phyloP scores from a whole-genome alignment of 106 monocot genomes.

The Dendrobium officinale region DNA sequence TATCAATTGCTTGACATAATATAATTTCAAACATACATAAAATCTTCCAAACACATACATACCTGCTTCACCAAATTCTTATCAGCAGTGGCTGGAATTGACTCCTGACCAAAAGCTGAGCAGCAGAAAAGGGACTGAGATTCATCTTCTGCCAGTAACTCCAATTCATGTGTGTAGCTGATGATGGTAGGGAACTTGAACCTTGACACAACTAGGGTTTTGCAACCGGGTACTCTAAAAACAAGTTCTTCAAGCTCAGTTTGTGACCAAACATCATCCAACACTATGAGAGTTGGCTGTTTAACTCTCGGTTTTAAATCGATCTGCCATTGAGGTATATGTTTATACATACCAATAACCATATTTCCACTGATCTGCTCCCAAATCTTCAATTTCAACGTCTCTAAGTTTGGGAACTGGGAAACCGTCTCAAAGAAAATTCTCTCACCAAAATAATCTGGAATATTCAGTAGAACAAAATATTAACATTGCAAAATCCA shows the following conservation, averaged over 20 bases:
- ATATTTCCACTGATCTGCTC: slow-evolving; percentile 33
- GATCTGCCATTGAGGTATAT: slow-evolving; percentile 40
- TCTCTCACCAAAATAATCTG: slow-evolving; percentile 37
- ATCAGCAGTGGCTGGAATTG: slow-evolving; percentile 30
- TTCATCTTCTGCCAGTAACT: slow-evolving; percentile 35
- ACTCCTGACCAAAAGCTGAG: slow-evolving; percentile 37
- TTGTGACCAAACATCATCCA: slow-evolving; percentile 53
- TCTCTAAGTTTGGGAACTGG: slow-evolving; percentile 45
- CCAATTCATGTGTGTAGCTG: slow-evolving; percentile 30
- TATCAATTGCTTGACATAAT: no score
- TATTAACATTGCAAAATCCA: no score
- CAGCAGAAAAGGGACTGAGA: slow-evolving; percentile 43
- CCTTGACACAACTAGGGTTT: slow-evolving; percentile 43
- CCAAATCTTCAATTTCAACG: slow-evolving; percentile 38
- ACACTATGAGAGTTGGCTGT: slow-evolving; percentile 29
- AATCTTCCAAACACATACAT: not conserved
- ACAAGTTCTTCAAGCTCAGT: slow-evolving; percentile 38
- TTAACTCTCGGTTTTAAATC: slow-evolving; percentile 18
- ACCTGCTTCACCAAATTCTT: slow-evolving; percentile 59
- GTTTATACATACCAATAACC: slow-evolving; percentile 23
- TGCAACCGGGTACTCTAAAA: slow-evolving; percentile 36
- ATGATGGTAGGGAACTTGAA: slow-evolving; percentile 37
- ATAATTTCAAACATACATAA: no score
- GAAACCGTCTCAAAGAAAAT: slow-evolving; percentile 57
- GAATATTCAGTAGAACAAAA: not conserved